Base-by-base conservation (phyloP, 2,329 filamentous ascomycete genomes). In the Talaromyces verruculosus region DNA sequence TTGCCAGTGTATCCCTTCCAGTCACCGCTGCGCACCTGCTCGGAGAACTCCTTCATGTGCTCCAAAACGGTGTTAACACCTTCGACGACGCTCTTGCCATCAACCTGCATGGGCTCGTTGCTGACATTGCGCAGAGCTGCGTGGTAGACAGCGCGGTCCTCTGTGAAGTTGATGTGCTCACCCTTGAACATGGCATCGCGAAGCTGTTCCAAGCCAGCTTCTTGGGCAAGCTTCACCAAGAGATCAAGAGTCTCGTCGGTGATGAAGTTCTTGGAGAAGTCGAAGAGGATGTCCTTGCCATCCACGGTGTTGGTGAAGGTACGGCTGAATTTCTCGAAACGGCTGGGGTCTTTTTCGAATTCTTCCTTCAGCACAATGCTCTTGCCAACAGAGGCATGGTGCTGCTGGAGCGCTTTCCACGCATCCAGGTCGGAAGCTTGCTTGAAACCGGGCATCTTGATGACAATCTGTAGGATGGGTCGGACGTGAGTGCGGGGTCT, bases 121-220 rank as follows among this genome's bases (percentile, higher is more conserved):
- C 88, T 86, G 70, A 93, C 89, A 79, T 99, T 99, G 78, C 95
- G 91, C 76, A 99, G 87, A 59, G 95, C 95, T 72, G 92, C 87
- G 83, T 99, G 95, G 84, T 96, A 96, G 71, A 99, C 95, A 71
- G 95, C 95, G 70, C 95, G 90, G 77, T 94, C 85, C 85, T 99
- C 95, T 67, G 95, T 99, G 83, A 97, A 97, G 87, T 99, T 99
- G 85, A 99, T 98, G 87, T 96, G 94, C 77, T 98, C 92, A 73
- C 95, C 95, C 66, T 88, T 89, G 82, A 99, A 99, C 93, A 99
- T 97, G 76, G 89, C 89, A 87, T 99, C 94, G 70, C 95, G 91
- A 78, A 97, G 91, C 84, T 96, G 87, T 84, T 97, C 93, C 45
- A 99, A 81, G 71, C 90, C 89, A 70, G 94, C 93, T 83, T 98